Percentiles rank a stretch among this genome's conserved stretches.
Conservation (phyloP, 129 eudicot species). For the Flaveria robusta region DNA sequence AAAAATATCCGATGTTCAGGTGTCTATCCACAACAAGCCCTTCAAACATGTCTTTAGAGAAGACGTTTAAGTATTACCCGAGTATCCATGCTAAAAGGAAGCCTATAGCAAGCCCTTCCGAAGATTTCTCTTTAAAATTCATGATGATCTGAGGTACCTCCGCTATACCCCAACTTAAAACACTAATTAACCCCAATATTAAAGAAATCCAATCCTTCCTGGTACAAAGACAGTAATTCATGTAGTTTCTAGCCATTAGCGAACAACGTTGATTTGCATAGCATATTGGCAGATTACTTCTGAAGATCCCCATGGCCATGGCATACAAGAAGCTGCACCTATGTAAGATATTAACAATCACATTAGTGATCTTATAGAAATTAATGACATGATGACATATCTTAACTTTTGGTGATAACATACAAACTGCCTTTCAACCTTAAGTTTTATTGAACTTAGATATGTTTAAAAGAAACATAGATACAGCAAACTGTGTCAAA, state of each 20-base stretch:
- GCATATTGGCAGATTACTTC: constrained; percentile 45
- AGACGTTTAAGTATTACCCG: constrained; percentile 47
- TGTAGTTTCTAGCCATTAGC: constrained; percentile 50
- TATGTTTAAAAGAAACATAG: not conserved
- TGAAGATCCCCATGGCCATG: constrained; percentile 51
- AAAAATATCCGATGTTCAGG: too few relatives aligned
- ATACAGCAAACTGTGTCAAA: not conserved
- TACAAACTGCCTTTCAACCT: too few relatives aligned
- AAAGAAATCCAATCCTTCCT: constrained; percentile 56
- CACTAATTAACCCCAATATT: constrained; percentile 60
- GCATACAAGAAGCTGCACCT: constrained; percentile 27
- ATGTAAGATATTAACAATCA: not conserved
- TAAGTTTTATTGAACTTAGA: too few relatives aligned
- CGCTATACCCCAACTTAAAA: constrained; percentile 69
- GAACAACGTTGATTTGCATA: constrained; percentile 48
- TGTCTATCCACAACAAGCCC: too few relatives aligned
- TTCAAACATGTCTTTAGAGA: not conserved
- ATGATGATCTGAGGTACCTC: constrained; percentile 79
- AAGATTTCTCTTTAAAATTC: constrained; percentile 55
- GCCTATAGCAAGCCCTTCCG: constrained; percentile 66
- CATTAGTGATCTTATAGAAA: too few relatives aligned
- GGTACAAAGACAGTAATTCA: constrained; percentile 62
- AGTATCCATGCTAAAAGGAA: constrained; percentile 70
- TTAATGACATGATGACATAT: too few relatives aligned
- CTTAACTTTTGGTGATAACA: too few relatives aligned